Base-by-base conservation (phyloP, 345 rosid genomes). In the Heritiera fomes region DNA sequence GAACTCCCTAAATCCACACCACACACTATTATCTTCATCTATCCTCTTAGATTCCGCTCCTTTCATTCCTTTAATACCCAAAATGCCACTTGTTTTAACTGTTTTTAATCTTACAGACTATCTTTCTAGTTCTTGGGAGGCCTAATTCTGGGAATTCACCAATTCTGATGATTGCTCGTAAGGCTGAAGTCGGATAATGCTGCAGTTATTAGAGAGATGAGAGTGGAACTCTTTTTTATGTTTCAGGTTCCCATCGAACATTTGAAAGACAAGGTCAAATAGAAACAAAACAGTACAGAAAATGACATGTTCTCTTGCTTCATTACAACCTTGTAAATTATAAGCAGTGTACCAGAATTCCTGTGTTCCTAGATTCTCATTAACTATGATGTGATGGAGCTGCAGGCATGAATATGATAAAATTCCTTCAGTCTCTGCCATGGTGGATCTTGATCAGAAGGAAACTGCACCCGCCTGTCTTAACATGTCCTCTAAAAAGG, bases 401-500 rank as follows among this genome's bases (percentile, higher is more conserved):
- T 83, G 87, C 84, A 38, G 83, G 76, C 80, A 83, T 87, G 84
- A 85, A 82, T 79, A 65, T 67, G 71, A 79, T 76, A 82, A 80
- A 80, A 83, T 15, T 78, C 77, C 78, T 84, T 77, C 78, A 73
- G 59, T 43, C 81, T 65, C 84, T 82, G 88, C 86, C 77, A 87
- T 90, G 92, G 88, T 81, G 83, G 89, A 82, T 60, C 80, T 80
- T 90, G 82, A 70, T 87, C 78, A 72, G 81, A 79, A 87, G 60
- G 87, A 84, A 80, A 82, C 81, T 78, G 74, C 82, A 77, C 76
- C 83, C 77, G 4, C 84, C 53, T 75, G 73, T 81, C 38, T 71
- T 82, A 86, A 74, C 84, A 93, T 87, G 94, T 78, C 87, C 71
- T 77, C 89, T 62, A 88, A 86, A 83, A 93, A 92, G 84, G 98